Base-by-base conservation (phyloP, 78 protist genomes). In the Emiliania huxleyi region DNA sequence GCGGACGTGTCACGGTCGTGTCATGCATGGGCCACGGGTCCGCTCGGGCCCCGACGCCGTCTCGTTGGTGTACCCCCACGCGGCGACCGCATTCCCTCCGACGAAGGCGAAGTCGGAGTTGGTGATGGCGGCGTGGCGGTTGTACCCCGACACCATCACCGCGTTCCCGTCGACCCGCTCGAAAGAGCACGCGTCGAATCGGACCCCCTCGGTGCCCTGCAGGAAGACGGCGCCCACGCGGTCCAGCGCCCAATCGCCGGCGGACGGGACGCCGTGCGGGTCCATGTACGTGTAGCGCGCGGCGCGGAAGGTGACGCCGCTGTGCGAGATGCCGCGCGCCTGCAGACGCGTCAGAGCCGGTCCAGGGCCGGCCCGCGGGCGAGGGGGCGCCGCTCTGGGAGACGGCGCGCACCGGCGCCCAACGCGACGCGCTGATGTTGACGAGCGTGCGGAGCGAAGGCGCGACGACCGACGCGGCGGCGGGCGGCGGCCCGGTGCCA, bases 191-290 rank as follows among this genome's bases (percentile, higher is more conserved):
- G 8, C 29, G 8, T 2, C 1, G 40, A 93, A 2, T 46, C 40
- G 15, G 52, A 45, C 87, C 26, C 52, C 2, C 56, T 45, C 56
- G 15, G 92, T 79, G n/a, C 92, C 87, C 48, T 93, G 91, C 21
- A 89, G 37, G 23, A 91, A 49, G 83, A 94, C 33, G 62, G 91
- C 94, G 21, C 92, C 95, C 22, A 26, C 15, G 44, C 95, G 87
- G 43, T 94, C 92, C 35, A 94, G 87, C 22, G 93, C 90, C 95
- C 95, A 94, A 44, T 94, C 95, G 42, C 95, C 95, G 42, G 94
- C 95, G 19, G 91, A 79, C 18, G 93, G 95, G 77, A 94, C 79
- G 22, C 89, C 95, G 48, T 94, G 95, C 22, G 93, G 49, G 15
- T 91, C 94, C 95, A 94, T n/a, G 88, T 69, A 91, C 69, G 95